Conservation (phyloP, 2,329 filamentous ascomycete genomes). For the Helicocarpus griseus region DNA sequence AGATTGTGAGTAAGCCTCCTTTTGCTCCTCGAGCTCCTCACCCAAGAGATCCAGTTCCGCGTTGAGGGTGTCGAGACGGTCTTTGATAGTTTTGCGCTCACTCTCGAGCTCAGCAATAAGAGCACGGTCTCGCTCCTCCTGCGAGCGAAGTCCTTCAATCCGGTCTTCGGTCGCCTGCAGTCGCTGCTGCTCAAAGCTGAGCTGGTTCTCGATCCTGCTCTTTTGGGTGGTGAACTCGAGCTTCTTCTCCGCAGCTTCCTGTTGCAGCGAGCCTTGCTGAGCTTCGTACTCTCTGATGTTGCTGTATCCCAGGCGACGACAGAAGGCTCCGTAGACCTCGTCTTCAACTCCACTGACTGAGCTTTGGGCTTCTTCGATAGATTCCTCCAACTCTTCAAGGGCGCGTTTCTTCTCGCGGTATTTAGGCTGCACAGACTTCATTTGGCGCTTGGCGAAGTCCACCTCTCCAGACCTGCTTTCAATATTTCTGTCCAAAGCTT, state of each 20-base stretch:
- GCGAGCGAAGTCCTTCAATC: slow-evolving; percentile 57
- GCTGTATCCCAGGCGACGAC: slow-evolving; percentile 72
- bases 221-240: slow-evolving; percentile 76
- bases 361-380: slow-evolving; percentile 47
- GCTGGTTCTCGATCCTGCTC: slow-evolving; percentile 50
- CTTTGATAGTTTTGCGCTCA: slow-evolving; percentile 66
- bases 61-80: slow-evolving; percentile 60
- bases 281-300: slow-evolving; percentile 90
- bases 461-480: slow-evolving; percentile 75
- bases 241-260: slow-evolving; percentile 79
- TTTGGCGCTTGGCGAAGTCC: slow-evolving; percentile 60
- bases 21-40: slow-evolving; percentile 60
- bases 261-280: slow-evolving; percentile 83
- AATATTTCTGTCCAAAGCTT: slow-evolving; percentile 71
- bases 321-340: slow-evolving; percentile 76
- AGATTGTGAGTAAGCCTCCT: slow-evolving; percentile 57
- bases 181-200: slow-evolving; percentile 59
- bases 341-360: slow-evolving; percentile 78
- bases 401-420: slow-evolving; percentile 61
- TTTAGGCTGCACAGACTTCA: slow-evolving; percentile 68
- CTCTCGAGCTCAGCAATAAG: slow-evolving; percentile 61
- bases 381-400: slow-evolving; percentile 52
- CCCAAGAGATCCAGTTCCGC: slow-evolving; percentile 69
- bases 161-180: slow-evolving; percentile 61
- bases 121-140: slow-evolving; percentile 55